Evolutionary conservation across 495 filamentous ascomycete genomes (phyloP), one percentile per base, ranked within the genome.

Genomic region (Penicillium lagena): DNA sequence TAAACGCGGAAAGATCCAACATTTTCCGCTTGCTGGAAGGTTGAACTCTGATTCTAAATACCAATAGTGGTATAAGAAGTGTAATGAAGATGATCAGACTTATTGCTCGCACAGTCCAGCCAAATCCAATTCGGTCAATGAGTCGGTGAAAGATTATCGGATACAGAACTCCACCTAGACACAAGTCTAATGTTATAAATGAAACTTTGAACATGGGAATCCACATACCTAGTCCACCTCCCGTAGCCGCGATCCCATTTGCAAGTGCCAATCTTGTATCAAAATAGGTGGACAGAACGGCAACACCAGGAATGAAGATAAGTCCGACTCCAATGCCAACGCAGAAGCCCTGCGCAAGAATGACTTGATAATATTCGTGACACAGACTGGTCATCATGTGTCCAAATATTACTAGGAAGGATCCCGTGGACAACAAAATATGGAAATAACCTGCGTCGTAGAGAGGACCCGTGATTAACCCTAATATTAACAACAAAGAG

Each of bases 381-480:
- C 60, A 54, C 7, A 69, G 51, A 41, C 64, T 67, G 7, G 65
- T 51, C 44, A 69, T 68, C 45, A 79, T 59, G 14, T 67, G 47
- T 1, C 70, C 70, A 17, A 43, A 33, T 28, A 54, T 35, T 0
- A 42, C 29, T 12, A 49, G 2, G n/a, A 54, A 39, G 1, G 22
- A 45, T 1, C 46, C 51, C 3, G 14, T 17, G 2, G 43, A 14
- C 1, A 46, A 17, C 13, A 49, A 29, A 1, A 17, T 1, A n/a
- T 29, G 29, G 7, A 45, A 35, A 6, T 54, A 78, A 12, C 81
- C 81, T 4, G 64, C 51, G 47, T 85, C 80, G 50, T 80, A 82
- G 35, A 81, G 46, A 0, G 78, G 80, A 0, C 81, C 81, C 0
- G 68, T 56, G 14, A 83, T 38, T 13, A 76, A 49, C 0, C 80